Base-by-base conservation (phyloP, 306 rosid genomes). In the Aeschynomene evenia region DNA sequence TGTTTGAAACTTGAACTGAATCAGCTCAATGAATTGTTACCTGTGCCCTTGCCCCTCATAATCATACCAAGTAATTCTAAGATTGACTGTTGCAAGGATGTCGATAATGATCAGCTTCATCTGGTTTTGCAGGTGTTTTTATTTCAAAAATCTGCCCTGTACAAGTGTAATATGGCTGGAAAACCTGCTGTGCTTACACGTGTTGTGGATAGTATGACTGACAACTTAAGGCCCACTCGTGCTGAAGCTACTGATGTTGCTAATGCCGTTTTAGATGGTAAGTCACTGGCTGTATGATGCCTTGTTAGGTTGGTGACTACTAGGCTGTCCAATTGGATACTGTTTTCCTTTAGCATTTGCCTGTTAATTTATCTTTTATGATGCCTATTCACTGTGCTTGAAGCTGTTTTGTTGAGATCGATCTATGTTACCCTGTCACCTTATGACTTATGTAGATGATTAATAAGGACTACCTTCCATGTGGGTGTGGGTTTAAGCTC, bases 221-320 rank as follows among this genome's bases (percentile, higher is more conserved):
- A 85, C 91, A 95, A 95, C 86, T 83, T 95, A 79, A 81, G 99
- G 39, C 99, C 99, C 70, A 95, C 99, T 74, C 99, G 99, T 83
- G 99, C 99, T n/a, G 99, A 95, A 84, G 99, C 99, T 65, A 95
- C 99, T 54, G 99, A 95, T 82, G 97, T 95, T 78, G 99, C 99
- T 66, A 95, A 95, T 85, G 99, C 99, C 62, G 96, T 95, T 62
- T 84, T 95, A 69, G 99, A 95, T 77, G 99, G 99, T 94, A 75
- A n/a, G 84, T 74, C 9, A 21, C 51, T 55, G 3, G 18, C 51
- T 67, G 58, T 72, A 46, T 66, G 43, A 62, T 61, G 37, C 63
- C 67, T 50, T 56, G 60, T 49, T 74, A 48, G 8, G 62, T 61
- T 39, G 55, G 72, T 52, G 29, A 15, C 37, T 28, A 40, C n/a